Evolutionary conservation across 306 rosid species (phyloP), one percentile per base, ranked within the genome.

Genomic region (Ormosia semicastrata): DNA sequence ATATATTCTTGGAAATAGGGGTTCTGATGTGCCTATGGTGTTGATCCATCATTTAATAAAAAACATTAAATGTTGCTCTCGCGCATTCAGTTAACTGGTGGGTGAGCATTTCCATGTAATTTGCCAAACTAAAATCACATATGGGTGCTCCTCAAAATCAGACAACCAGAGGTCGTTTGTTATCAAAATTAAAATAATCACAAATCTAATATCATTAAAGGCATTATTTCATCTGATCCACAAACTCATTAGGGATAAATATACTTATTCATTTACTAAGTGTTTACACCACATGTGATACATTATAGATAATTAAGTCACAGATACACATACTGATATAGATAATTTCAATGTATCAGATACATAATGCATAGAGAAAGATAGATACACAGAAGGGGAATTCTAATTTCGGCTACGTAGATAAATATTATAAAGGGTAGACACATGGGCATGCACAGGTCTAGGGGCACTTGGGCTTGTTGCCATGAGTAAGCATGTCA

Each of bases 391-490:
- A 59, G 12, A 50, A 34, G 39, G 50, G 62, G 5, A 50, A 50
- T 52, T 52, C 49, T 4, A 30, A 30, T 11, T 49, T 47, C 40
- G 39, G 8, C 24, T 11, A 10, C 10, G 7, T 7, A 49, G 29
- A 77, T 17, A 2, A 13, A 7, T 17, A 66, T 77, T 6, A 6
- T 2, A 52, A 73, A 17, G 53, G 9, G 52, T 47, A 4, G 15
- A 50, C 10, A 14, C 6, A 32, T 11, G 8, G 13, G 15, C n/a
- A 36, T 53, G 39, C 11, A 8, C 1, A 30, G 9, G 36, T 39
- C 18, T 83, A 87, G n/a, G 90, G 87, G 39, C 90, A 87, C 81
- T 87, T 87, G 33, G 75, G 79, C 15, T 73, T 87, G 83, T 84
- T 84, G 53, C 86, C 81, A 81, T 81, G 90, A 76, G 90, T 87